Conservation (phyloP, 2,329 filamentous ascomycete species). For the Taxawa tesnikishii region DNA sequence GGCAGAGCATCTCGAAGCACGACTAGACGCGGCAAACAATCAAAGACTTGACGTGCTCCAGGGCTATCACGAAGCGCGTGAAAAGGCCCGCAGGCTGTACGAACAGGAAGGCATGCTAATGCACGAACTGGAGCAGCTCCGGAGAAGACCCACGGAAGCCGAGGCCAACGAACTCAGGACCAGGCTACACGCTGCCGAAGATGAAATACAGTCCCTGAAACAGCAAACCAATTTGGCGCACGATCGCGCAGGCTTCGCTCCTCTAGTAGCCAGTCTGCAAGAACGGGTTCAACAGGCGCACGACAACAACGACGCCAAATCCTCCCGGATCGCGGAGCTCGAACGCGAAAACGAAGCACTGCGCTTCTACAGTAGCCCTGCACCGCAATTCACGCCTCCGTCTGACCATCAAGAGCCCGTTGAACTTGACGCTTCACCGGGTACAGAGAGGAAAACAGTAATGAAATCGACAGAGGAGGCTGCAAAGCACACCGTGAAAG, state of each 20-base stretch:
- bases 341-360: neutral
- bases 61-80: conserved; percentile 19
- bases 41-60: conserved; percentile 26
- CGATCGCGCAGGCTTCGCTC: neutral
- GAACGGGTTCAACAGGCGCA: neutral
- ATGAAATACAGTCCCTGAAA: neutral
- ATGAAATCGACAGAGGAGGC: neutral
- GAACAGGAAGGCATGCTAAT: conserved; percentile 16
- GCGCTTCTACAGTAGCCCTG: neutral
- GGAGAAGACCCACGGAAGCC: conserved; percentile 3
- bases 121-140: conserved; percentile 8
- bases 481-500: neutral
- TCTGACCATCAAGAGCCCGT: neutral
- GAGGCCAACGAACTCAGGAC: neutral
- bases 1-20: conserved; percentile 24
- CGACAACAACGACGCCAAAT: conserved; percentile 1
- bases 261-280: neutral
- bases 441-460: neutral
- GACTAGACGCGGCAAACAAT: conserved; percentile 26
- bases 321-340: neutral
- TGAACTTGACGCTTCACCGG: neutral
- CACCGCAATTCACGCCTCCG: neutral
- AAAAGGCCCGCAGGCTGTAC: conserved; percentile 20
- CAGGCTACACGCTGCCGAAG: neutral
- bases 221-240: neutral